Percentiles rank a stretch among this genome's conserved stretches.
Conservation (phyloP, 2,329 filamentous ascomycete genomes). For the Cladosporium sp. region DNA sequence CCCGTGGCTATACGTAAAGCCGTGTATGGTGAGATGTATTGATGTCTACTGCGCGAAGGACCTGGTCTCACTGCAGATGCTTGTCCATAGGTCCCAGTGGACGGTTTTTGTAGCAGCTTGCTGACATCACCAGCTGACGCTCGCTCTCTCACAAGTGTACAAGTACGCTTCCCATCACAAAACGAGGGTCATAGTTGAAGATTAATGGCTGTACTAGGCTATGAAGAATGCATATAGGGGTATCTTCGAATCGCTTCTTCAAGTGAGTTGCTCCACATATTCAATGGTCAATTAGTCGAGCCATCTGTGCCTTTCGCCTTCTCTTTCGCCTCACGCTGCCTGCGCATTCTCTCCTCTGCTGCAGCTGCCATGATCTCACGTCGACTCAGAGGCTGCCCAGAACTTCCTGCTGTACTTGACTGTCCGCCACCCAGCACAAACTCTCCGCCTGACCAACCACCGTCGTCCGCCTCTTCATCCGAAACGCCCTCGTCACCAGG, state of each 20-base stretch:
- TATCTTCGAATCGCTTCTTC: not conserved
- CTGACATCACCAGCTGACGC: too few species aligned
- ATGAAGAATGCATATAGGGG: not conserved
- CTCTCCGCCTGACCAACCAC: constrained; percentile 74
- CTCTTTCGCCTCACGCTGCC: constrained; percentile 41
- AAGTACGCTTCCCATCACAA: too few species aligned
- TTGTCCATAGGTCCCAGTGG: too few species aligned
- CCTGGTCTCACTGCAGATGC: too few species aligned
- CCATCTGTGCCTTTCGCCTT: constrained; percentile 29
- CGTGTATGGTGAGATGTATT: too few species aligned
- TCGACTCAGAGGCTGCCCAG: constrained; percentile 52
- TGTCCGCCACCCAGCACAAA: constrained; percentile 54
- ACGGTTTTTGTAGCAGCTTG: too few species aligned
- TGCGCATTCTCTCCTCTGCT: constrained; percentile 63
- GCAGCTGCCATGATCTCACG: constrained; percentile 72
- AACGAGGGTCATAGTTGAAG: too few species aligned
- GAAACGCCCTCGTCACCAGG: constrained; percentile 36
- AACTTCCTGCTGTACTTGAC: not conserved
- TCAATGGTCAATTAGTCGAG: constrained; percentile 5
- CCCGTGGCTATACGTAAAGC: too few species aligned
- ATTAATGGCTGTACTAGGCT: not conserved
- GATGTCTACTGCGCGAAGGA: too few species aligned
- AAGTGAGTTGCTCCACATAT: not conserved
- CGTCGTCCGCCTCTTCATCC: constrained; percentile 61
- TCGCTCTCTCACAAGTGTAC: too few species aligned